Evolutionary conservation across 768 basidiomycete genomes (phyloP).

Genomic region (Collybia sordida): DNA sequence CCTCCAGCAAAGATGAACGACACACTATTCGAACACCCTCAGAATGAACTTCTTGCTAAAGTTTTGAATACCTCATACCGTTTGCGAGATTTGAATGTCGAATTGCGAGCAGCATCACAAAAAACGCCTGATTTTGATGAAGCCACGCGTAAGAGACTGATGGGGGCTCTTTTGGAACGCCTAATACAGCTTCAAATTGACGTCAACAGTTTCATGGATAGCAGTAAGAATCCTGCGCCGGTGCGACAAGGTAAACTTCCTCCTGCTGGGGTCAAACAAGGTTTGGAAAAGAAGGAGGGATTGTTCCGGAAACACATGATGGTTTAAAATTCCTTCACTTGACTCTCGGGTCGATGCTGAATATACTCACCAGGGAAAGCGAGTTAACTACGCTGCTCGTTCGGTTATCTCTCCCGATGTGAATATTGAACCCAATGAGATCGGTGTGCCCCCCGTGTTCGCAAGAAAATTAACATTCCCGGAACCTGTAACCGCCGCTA

Average conservation of each 20-base stretch:
- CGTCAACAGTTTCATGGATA: conserved; percentile 97
- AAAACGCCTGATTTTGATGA: conserved; percentile 59
- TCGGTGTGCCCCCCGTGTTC: conserved; percentile 96
- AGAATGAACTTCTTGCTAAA: conserved; percentile 85
- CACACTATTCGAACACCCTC: conserved; percentile 91
- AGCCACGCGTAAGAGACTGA: conserved; percentile 48
- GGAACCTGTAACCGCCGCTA: conserved; percentile 91
- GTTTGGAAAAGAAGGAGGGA: conserved; percentile 98
- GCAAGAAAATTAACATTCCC: conserved; percentile 96
- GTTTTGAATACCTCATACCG: conserved; percentile 80
- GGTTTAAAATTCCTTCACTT: conserved; percentile 47
- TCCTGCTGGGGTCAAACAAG: conserved; percentile 93
- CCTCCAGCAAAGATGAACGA: conserved; percentile 92
- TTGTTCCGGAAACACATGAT: conserved; percentile 99
- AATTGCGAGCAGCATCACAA: conserved; percentile 57
- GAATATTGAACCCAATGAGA: conserved; percentile 98
- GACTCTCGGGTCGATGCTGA: not conserved
- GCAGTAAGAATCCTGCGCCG: conserved; percentile 89
- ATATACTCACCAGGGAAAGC: conserved; percentile 73
- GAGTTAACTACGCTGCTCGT: conserved; percentile 98
- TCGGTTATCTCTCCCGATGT: conserved; percentile 99
- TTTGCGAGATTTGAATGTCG: conserved; percentile 72
- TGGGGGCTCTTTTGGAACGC: conserved; percentile 72
- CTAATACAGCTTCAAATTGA: conserved; percentile 90
- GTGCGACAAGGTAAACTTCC: conserved; percentile 86